Conservation (phyloP, 768 basidiomycete species). For the Leucosporidium yakuticum region DNA sequence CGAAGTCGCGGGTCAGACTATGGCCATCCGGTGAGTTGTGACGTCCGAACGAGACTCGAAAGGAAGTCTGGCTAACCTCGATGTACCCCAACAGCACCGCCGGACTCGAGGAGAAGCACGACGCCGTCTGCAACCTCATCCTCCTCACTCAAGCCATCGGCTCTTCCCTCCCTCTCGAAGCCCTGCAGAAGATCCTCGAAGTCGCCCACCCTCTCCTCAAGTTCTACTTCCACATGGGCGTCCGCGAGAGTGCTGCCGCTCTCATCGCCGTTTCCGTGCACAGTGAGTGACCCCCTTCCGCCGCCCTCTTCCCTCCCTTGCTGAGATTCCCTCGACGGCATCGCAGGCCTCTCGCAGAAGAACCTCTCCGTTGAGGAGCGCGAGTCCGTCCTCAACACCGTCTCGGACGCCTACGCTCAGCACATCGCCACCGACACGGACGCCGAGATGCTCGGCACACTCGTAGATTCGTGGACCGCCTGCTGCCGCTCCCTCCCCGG, state of each 20-base stretch:
- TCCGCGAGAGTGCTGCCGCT: not conserved
- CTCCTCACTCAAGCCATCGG: constrained; percentile 3
- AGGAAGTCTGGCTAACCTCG: not conserved
- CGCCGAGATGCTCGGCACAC: not conserved
- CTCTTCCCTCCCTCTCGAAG: not conserved
- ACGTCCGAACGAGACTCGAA: not conserved
- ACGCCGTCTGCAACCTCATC: constrained; percentile 3
- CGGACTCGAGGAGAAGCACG: constrained; percentile 5
- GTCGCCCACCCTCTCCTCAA: constrained; percentile 5
- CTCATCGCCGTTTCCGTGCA: constrained; percentile 1
- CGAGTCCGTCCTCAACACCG: not conserved
- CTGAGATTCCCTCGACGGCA: not conserved
- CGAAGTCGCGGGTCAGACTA: not conserved
- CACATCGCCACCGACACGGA: constrained; percentile 6
- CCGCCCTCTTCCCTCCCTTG: not conserved
- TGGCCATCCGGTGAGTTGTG: not conserved
- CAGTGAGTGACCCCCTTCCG: not conserved
- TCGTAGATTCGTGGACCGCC: not conserved
- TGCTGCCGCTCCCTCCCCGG: not conserved
- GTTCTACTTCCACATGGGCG: constrained; percentile 11
- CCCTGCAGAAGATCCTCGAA: not conserved
- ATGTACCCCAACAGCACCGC: not conserved
- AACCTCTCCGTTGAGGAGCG: not conserved
- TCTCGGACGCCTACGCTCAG: constrained; percentile 6
- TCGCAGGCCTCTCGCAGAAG: not conserved